These are phyloP conservation scores for Forsythia viridissima DNA, from an alignment of 257 asterid genomes.

Conservation along the genomic window DNA sequence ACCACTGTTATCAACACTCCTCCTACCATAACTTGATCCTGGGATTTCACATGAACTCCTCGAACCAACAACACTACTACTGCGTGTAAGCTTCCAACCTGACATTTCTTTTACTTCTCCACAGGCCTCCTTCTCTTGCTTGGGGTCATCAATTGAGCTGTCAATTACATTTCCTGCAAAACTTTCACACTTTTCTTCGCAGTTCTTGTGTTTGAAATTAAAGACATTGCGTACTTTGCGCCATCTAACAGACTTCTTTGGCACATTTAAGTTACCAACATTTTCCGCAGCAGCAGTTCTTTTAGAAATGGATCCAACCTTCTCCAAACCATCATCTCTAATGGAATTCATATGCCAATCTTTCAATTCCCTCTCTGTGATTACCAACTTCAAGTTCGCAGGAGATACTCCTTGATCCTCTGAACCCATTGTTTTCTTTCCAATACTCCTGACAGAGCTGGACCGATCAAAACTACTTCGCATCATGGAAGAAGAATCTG, in stretches of 20 bases:
- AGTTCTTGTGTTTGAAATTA: conserved; percentile 52
- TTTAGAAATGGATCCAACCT: conserved; percentile 36
- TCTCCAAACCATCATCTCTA: conserved; percentile 41
- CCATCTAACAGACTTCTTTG: conserved; percentile 66
- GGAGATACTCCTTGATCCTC: conserved; percentile 72
- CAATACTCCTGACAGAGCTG: conserved; percentile 79
- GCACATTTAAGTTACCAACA: conserved; percentile 30
- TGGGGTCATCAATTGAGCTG: conserved; percentile 26
- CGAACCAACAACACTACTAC: conserved; percentile 57
- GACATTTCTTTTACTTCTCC: conserved; percentile 30
- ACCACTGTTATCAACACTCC: conserved; percentile 50
- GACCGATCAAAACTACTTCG: conserved; percentile 86
- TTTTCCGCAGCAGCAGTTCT: conserved; percentile 30
- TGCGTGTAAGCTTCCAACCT: conserved; percentile 56
- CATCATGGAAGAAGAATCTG: conserved; percentile 84
- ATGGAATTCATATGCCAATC: conserved; percentile 70
- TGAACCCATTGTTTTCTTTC: conserved; percentile 50
- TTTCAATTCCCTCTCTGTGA: conserved; percentile 86
- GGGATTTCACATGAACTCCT: conserved; percentile 54
- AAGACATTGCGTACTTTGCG: conserved; percentile 61
- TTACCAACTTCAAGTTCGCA: conserved; percentile 65
- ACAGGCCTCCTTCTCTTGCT: conserved; percentile 37
- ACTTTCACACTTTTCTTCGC: conserved; percentile 38
- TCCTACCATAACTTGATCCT: conserved; percentile 48
- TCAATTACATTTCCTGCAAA: conserved; percentile 32